Evolutionary conservation across 2,329 filamentous ascomycete genomes (phyloP), one percentile per base, ranked within the genome.

Genomic region (Xylariomycetidae sp.): DNA sequence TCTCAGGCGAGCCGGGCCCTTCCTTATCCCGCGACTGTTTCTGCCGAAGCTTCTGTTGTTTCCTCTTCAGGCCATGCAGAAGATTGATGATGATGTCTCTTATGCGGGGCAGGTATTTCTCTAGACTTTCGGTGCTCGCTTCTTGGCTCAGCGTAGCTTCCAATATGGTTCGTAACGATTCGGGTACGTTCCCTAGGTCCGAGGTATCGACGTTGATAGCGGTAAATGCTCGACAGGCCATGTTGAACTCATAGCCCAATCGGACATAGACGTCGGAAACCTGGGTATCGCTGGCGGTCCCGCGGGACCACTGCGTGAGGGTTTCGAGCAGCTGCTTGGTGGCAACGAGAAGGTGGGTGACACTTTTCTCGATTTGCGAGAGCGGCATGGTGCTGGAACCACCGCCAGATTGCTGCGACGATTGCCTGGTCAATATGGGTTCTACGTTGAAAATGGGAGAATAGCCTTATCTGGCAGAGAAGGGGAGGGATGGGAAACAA

Each of bases 1-100:
- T 52, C 33, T 61, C 61, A 6, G 59, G 60, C 25, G 47, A 51
- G 31, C 37, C 48, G 18, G 19, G 29, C 24, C 63, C 66, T 32
- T 75, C 63, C 71, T 67, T 71, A 9, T 81, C 76, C 37, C 72
- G 66, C 4, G 67, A 59, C 46, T 79, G 74, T 43, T 74, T 79
- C 50, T 80, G 76, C 18, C 78, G 67, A 51, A 98, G 63, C 50
- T 88, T 86, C 54, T 94, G 89, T 57, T 98, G 92, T 60, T 98
- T 98, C 60, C 90, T 82, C 67, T 98, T 98, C 43, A 98, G 65
- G 3, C 92, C 92, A 57, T 98, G 92, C 7, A 98, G 74, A 19
- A 98, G 70, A 56, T 94, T 95, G 60, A 98, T 96, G 56, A 98
- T 98, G 52, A 98, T 98, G 59, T 98, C 92, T 50, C 92, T 81